Evolutionary conservation across 2,329 filamentous ascomycete species (phyloP).

Genomic region (Aspergillus bombycis): DNA sequence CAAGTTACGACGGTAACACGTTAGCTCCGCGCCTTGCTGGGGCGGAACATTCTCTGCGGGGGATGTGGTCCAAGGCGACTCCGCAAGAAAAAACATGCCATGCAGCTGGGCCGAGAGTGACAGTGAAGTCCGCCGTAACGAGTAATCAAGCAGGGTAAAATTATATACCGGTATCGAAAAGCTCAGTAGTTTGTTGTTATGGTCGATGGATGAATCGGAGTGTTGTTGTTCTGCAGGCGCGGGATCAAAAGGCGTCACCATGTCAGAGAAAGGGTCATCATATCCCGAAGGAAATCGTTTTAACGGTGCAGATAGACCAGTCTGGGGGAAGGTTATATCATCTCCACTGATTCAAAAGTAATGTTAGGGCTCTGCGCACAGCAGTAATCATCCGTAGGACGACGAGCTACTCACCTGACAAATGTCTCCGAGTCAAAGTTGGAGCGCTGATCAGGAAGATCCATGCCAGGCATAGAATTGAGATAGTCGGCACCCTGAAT

Average conservation of each 20-base stretch:
- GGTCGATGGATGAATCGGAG: slow-evolving; percentile 63
- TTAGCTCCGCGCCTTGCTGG: slow-evolving; percentile 67
- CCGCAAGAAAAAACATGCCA: slow-evolving; percentile 71
- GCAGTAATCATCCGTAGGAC: neutral
- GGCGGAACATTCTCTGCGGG: slow-evolving; percentile 60
- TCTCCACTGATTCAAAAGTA: slow-evolving; percentile 48
- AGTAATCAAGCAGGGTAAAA: slow-evolving; percentile 63
- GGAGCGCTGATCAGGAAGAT: slow-evolving; percentile 61
- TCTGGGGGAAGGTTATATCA: slow-evolving; percentile 53
- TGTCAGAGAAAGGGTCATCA: slow-evolving; percentile 58
- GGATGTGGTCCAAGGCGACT: slow-evolving; percentile 64
- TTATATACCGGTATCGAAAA: slow-evolving; percentile 68
- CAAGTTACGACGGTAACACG: slow-evolving; percentile 92
- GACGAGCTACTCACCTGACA: slow-evolving; percentile 55
- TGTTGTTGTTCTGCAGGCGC: slow-evolving; percentile 48
- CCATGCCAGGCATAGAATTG: slow-evolving; percentile 55
- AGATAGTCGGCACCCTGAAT: slow-evolving; percentile 53
- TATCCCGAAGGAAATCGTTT: slow-evolving; percentile 55
- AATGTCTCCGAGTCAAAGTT: slow-evolving; percentile 64
- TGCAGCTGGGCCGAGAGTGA: slow-evolving; percentile 65
- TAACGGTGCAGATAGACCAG: slow-evolving; percentile 42
- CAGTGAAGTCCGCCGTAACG: slow-evolving; percentile 58
- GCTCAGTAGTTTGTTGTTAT: slow-evolving; percentile 72
- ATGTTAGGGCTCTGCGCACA: neutral
- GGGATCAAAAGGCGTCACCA: slow-evolving; percentile 48